Conservation (phyloP, 2,329 filamentous ascomycete species). For the Coleophoma eucalyptorum region DNA sequence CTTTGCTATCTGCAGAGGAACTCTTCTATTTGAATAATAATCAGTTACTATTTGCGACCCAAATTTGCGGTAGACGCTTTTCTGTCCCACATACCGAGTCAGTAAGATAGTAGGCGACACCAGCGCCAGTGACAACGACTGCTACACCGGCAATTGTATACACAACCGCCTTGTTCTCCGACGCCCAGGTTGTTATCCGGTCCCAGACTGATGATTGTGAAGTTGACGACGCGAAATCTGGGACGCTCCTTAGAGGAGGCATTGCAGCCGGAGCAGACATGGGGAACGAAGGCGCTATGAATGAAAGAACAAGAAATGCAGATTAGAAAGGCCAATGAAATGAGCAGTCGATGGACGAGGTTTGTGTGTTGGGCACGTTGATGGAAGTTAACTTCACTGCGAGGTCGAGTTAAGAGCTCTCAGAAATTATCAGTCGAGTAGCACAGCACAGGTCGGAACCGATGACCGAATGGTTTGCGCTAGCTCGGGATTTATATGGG, state of each 20-base stretch:
- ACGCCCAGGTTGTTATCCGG: constrained; percentile 84
- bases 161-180: constrained; percentile 91
- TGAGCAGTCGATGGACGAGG: neutral
- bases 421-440: constrained; percentile 2
- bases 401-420: neutral
- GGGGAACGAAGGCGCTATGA: constrained; percentile 6
- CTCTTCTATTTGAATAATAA: constrained; percentile 15
- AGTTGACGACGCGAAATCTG: constrained; percentile 27
- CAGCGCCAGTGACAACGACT: constrained; percentile 84
- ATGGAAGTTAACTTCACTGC: neutral
- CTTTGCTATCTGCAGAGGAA: constrained; percentile 28
- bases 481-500: neutral
- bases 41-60: neutral
- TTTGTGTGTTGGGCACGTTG: neutral
- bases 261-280: constrained; percentile 24
- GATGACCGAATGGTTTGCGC: neutral
- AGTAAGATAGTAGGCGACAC: constrained; percentile 86
- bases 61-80: no score
- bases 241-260: constrained; percentile 18
- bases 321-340: neutral
- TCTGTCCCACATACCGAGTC: constrained; percentile 44
- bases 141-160: constrained; percentile 96
- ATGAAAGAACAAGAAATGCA: neutral
- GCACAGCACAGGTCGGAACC: neutral
- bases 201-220: constrained; percentile 58